A percentile compares a stretch with the other conserved stretches of the same genome.
These are phyloP conservation scores for Penicillium sp. DNA, from an alignment of 2,329 filamentous ascomycete genomes.

Conservation along the genomic window DNA sequence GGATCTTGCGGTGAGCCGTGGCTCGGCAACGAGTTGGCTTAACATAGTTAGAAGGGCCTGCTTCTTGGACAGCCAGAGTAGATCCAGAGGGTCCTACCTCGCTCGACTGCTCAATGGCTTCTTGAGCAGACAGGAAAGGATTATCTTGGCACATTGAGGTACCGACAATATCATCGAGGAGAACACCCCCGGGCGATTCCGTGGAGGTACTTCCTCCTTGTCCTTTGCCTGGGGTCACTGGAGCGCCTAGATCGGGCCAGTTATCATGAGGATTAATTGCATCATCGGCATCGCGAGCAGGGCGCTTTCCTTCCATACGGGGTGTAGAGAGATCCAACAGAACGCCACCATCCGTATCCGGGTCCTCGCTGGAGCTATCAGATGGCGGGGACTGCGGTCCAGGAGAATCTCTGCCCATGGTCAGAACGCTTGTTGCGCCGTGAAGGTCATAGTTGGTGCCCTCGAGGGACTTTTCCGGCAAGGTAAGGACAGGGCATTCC, in stretches of 20 bases:
- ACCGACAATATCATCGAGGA: neutral
- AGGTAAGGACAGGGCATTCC: slow-evolving; percentile 48
- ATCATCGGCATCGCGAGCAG: neutral
- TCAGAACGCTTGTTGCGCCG: neutral
- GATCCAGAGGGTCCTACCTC: neutral
- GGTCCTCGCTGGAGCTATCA: slow-evolving; percentile 45
- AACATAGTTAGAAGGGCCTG: neutral
- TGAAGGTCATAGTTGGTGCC: neutral
- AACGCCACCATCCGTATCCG: slow-evolving; percentile 41
- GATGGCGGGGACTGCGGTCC: too few species aligned
- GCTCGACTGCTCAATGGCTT: neutral
- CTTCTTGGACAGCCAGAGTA: neutral
- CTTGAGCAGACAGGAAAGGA: neutral
- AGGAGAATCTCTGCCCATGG: neutral
- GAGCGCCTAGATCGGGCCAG: neutral
- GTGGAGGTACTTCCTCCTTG: neutral
- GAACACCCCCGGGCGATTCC: neutral
- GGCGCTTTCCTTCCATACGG: neutral
- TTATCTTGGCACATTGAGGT: neutral
- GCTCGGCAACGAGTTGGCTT: neutral
- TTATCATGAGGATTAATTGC: neutral
- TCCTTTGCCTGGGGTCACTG: neutral
- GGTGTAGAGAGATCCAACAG: neutral
- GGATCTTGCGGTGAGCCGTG: neutral
- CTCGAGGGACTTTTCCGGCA: slow-evolving; percentile 40